A percentile compares a stretch with the other conserved stretches of the same genome.
phyloP scores from a whole-genome alignment of 2,329 filamentous ascomycete species.

The Pseudogymnoascus sp. region DNA sequence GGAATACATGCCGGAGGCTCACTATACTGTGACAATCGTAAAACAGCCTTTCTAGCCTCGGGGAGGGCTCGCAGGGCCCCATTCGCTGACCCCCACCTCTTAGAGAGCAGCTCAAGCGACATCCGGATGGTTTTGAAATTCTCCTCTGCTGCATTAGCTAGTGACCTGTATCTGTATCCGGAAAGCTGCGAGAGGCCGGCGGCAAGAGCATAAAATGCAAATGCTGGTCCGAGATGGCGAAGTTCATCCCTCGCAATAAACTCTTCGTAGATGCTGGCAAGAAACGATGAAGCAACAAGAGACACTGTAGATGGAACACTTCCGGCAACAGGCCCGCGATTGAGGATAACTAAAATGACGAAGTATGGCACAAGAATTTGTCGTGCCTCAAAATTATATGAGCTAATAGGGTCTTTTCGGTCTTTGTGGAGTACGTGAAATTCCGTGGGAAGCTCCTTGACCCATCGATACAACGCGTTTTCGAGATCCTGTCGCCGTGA shows the following conservation, averaged over 20 bases:
- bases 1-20: slow-evolving; percentile 6
- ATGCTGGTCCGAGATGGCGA: slow-evolving; percentile 5
- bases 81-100: slow-evolving; percentile 7
- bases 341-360: slow-evolving; percentile 5
- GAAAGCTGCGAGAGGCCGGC: slow-evolving; percentile 8
- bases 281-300: slow-evolving; percentile 3
- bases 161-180: slow-evolving; percentile 5
- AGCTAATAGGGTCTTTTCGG: slow-evolving; percentile 12
- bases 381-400: slow-evolving; percentile 18
- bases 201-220: slow-evolving; percentile 7
- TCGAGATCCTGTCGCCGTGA: neutral
- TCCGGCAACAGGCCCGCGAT: slow-evolving; percentile 1
- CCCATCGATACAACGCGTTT: slow-evolving; percentile 29
- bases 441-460: slow-evolving; percentile 28
- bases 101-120: slow-evolving; percentile 1
- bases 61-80: slow-evolving; percentile 6
- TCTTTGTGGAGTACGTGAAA: slow-evolving; percentile 13
- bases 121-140: slow-evolving; percentile 9
- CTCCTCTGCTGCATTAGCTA: slow-evolving; percentile 2
- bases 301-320: neutral
- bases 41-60: slow-evolving; percentile 4
- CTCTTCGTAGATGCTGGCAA: slow-evolving; percentile 7
- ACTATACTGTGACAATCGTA: neutral
- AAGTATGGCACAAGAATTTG: slow-evolving; percentile 9
- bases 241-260: slow-evolving; percentile 8